Base-by-base conservation (phyloP, 1,284 basidiomycete species). In the Rhodotorula sp. region DNA sequence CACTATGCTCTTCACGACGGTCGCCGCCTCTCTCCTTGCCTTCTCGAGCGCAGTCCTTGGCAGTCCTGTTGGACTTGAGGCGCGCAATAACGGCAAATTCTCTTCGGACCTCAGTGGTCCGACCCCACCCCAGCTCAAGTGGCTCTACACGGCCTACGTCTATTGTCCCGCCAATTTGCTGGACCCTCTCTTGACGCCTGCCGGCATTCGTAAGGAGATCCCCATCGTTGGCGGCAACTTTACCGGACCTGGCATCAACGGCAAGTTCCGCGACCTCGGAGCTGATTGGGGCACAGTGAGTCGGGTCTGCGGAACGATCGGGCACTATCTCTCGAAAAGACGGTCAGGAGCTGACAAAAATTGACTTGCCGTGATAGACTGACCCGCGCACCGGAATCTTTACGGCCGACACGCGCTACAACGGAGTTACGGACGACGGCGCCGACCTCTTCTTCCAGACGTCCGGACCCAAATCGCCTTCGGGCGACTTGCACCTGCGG, bases 371-470 rank as follows among this genome's bases (percentile, higher is more conserved):
- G n/a, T n/a, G 20, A 37, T 37, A 58, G 53, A 66, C 67, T 49
- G 69, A 71, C 51, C 45, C 69, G 20, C 66, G 67, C 33, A 67
- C 69, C 17, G 66, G 66, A 17, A 62, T 71, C 42, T 71, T 71
- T 46, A 56, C 66, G 8, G 69, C 69, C 45, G 69, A 71, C 45
- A 71, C 69, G 7, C 62, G 69, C 4, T 71, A 71, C 66, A 63
- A 67, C n/a, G 69, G 59, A 6, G 60, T 62, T 18, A 57, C 60
- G 17, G 26, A 56, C 22, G 55, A 49, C 14, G 66, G 60, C 10
- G 63, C 56, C 42, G 69, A 71, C 33, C 54, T 71, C 4, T 71
- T 62, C 63, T 65, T 71, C 33, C 60, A 68, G n/a, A 71, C 69
- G 3, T 48, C 29, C 3, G 69, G 69, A 0, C 66, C 69, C 1